These are phyloP conservation scores for Besnoitia besnoiti DNA, from an alignment of 169 alveolate species.

Conservation along the genomic window DNA sequence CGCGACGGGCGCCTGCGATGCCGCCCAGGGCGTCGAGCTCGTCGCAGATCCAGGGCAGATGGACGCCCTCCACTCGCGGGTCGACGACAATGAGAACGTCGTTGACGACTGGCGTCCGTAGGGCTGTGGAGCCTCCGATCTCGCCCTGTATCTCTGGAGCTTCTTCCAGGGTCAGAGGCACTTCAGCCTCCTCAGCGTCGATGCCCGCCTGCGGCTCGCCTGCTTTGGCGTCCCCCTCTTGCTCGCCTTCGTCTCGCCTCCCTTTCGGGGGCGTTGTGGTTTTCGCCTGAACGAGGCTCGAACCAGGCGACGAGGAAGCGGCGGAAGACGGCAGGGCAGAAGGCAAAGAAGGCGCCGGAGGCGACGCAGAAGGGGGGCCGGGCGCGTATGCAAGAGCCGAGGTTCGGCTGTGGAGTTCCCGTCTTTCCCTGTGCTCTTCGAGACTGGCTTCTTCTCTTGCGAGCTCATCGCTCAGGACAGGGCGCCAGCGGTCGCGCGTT, in stretches of 20 bases:
- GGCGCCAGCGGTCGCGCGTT: neutral
- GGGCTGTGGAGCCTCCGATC: neutral
- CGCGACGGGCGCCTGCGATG: neutral
- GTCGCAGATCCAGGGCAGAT: conserved; percentile 5
- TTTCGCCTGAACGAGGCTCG: too few relatives aligned
- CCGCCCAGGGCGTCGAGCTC: conserved; percentile 25
- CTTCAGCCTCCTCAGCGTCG: too few relatives aligned
- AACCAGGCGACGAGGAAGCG: neutral
- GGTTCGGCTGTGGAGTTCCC: neutral
- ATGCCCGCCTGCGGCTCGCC: neutral
- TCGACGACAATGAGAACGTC: conserved; percentile 26
- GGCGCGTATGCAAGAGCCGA: too few relatives aligned
- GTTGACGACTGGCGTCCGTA: conserved; percentile 12
- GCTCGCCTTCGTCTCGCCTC: neutral
- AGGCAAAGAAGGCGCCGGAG: neutral
- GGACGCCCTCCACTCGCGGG: neutral
- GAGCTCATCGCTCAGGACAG: neutral
- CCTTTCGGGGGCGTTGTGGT: neutral
- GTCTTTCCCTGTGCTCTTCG: neutral
- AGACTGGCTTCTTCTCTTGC: neutral
- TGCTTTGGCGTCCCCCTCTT: neutral
- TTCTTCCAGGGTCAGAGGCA: neutral
- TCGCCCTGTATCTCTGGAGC: neutral
- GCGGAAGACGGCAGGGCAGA: neutral
- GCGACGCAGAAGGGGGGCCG: neutral